Base-by-base conservation (phyloP, 2,329 filamentous ascomycete genomes). In the Hypoxylon sp. region DNA sequence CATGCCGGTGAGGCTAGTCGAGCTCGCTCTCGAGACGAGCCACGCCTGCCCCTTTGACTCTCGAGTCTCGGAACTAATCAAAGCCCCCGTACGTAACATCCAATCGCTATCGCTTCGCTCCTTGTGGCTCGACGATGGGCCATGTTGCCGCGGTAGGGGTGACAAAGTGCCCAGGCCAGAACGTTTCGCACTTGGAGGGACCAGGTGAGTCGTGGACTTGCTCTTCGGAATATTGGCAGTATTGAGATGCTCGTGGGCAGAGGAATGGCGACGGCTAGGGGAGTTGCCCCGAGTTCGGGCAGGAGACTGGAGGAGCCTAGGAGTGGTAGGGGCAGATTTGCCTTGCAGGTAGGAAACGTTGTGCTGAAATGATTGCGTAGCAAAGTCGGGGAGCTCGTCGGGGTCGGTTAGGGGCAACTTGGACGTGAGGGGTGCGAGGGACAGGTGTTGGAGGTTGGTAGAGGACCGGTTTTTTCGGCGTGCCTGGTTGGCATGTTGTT, bases 1-100 rank as follows among this genome's bases (percentile, higher is more conserved):
- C 68, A 81, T 72, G 20, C 78, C 83, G 0, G 80, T 75, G 15
- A 89, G 77, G 67, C 82, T 87, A 7, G 85, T 89, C 1, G 86
- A 88, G 69, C 85, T 88, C 51, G 83, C 84, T 42, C 85, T 80
- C 20, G 85, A 84, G n/a, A 84, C 77, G 17, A 90, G 80, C 88
- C 88, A 90, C 11, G 82, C 76, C 72, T 90, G 87, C 11, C 88
- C 88, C 73, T 89, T 89, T 67, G 78, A 86, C 69, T 90, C 87
- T 54, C 87, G 78, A 15, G 86, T 79, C 69, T 87, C 84, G 48
- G 80, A 81, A 54, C 83, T 83, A 65, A 90, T 82, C 42, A 87
- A 70, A 5, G 85, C 85, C 42, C 86, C 87, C 0, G 86, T 82
- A 24, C 86, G 81, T 20, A 88, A 77, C 41, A 90, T 75, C 87